Evolutionary conservation across 352 stramenopile genomes (phyloP).

Genomic region (Phytophthora nicotianae): DNA sequence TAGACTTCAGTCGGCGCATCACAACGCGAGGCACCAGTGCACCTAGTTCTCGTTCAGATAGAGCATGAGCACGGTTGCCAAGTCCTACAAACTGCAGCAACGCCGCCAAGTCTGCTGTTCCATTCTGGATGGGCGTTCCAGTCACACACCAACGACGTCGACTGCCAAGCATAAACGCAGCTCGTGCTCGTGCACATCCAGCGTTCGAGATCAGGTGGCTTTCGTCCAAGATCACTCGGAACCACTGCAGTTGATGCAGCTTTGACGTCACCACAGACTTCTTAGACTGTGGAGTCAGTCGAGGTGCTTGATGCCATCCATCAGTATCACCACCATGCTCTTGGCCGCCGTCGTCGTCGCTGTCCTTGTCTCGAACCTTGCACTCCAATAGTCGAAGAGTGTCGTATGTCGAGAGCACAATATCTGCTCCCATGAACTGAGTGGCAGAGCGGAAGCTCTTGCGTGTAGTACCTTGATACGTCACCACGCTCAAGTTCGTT

Average conservation of each 20-base stretch:
- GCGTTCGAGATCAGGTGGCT: slow-evolving; percentile 90
- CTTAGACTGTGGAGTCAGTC: slow-evolving; percentile 31
- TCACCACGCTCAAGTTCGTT: slow-evolving; percentile 75
- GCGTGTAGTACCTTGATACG: slow-evolving; percentile 71
- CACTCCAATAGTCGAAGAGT: slow-evolving; percentile 77
- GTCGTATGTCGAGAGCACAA: slow-evolving; percentile 85
- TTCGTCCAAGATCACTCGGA: slow-evolving; percentile 90
- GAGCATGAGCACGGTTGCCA: slow-evolving; percentile 51
- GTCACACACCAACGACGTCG: slow-evolving; percentile 88
- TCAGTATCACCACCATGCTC: slow-evolving; percentile 23
- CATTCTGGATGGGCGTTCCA: slow-evolving; percentile 91
- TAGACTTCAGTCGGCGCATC: slow-evolving; percentile 86
- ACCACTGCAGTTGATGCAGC: slow-evolving; percentile 81
- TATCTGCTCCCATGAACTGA: slow-evolving; percentile 81
- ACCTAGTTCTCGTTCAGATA: slow-evolving; percentile 67
- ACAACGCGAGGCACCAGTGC: slow-evolving; percentile 80
- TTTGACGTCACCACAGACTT: slow-evolving; percentile 56
- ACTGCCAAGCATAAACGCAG: slow-evolving; percentile 69
- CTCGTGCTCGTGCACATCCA: slow-evolving; percentile 64
- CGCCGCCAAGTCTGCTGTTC: slow-evolving; percentile 82
- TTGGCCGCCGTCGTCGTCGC: slow-evolving; percentile 19
- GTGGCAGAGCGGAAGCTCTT: slow-evolving; percentile 66
- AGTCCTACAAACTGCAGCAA: slow-evolving; percentile 89
- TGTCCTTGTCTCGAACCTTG: slow-evolving; percentile 49
- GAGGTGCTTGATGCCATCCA: slow-evolving; percentile 39